phyloP scores from a whole-genome alignment of 768 basidiomycete species.

The Mycena vitilis region DNA sequence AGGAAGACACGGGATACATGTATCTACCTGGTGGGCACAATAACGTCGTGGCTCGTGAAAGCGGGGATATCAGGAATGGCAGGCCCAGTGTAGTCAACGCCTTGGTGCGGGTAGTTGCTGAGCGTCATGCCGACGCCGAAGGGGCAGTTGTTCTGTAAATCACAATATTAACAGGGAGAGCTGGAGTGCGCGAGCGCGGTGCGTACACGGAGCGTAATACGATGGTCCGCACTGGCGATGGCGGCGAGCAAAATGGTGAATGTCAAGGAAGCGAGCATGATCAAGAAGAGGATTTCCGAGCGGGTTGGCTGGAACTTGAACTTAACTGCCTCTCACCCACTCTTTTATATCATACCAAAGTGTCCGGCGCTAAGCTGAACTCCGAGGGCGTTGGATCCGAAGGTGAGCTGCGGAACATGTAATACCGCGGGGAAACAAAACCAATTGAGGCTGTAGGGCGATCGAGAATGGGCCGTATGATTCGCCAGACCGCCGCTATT shows the following conservation, averaged over 20 bases:
- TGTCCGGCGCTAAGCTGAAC: too few relatives aligned
- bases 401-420: too few relatives aligned
- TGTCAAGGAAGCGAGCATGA: conserved; percentile 7
- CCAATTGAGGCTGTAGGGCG: too few relatives aligned
- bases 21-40: neutral
- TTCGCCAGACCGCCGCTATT: too few relatives aligned
- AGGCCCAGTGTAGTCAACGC: neutral
- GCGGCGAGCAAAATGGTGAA: neutral
- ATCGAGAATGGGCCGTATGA: too few relatives aligned
- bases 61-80: neutral
- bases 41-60: neutral
- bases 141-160: neutral
- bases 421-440: too few relatives aligned
- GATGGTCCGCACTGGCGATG: conserved; percentile 6
- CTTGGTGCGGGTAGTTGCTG: neutral
- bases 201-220: conserved; percentile 12
- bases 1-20: too few relatives aligned
- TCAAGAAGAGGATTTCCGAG: neutral
- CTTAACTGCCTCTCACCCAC: too few relatives aligned
- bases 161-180: neutral
- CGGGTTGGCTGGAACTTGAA: too few relatives aligned
- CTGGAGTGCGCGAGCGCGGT: too few relatives aligned
- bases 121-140: neutral
- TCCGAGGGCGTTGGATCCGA: too few relatives aligned
- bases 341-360: too few relatives aligned